phyloP scores from a whole-genome alignment of 129 eudicot genomes.

The Kitagawia praeruptora region DNA sequence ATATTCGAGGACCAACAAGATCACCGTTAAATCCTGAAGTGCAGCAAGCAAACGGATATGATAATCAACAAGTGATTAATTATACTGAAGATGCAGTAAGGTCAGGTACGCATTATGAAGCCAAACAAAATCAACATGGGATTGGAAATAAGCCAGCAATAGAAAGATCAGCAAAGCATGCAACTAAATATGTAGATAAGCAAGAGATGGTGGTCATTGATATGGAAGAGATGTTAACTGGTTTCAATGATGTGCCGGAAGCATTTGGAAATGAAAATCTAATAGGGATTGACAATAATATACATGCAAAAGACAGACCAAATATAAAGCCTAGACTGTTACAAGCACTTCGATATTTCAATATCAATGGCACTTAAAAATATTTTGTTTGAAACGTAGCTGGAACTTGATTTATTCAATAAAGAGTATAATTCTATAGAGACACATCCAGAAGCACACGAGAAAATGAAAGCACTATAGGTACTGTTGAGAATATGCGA shows the following conservation, averaged over 20 bases:
- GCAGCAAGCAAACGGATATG: background rate
- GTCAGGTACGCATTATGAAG: background rate
- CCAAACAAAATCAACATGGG: background rate
- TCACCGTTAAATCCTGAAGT: background rate
- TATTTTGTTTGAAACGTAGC: background rate
- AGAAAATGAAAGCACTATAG: background rate
- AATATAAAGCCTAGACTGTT: no score
- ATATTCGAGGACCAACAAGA: background rate
- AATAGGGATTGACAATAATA: no score
- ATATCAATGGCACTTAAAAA: no score
- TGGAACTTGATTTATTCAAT: background rate
- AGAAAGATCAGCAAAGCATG: background rate
- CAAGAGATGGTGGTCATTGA: background rate
- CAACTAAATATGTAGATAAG: background rate
- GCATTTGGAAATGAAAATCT: no score
- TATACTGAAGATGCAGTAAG: background rate
- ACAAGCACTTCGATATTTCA: no score
- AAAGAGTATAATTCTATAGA: background rate
- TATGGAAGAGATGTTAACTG: background rate
- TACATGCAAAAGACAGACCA: no score
- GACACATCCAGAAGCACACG: background rate
- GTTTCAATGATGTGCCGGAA: background rate
- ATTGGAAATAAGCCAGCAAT: background rate
- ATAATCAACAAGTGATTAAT: no score
- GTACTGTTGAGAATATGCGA: background rate